Evolutionary conservation across 2,329 filamentous ascomycete species (phyloP).

Genomic region (Colletotrichum orbiculare): DNA sequence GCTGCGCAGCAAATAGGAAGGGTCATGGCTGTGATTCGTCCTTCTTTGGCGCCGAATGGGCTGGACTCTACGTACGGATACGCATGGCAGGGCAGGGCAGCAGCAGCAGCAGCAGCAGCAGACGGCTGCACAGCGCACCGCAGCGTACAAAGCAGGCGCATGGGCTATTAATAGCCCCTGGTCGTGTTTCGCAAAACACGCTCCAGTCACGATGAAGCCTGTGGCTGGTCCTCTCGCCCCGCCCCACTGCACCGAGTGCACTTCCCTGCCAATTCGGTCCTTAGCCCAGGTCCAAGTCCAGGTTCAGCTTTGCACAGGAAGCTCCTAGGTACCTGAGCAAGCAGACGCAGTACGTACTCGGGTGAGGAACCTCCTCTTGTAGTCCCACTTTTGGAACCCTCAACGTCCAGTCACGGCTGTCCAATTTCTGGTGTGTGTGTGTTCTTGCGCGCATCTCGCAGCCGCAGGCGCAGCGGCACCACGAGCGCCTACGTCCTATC

Average conservation of each 20-base stretch:
- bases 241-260: neutral
- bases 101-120: constrained; percentile 6
- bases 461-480: too few relatives aligned
- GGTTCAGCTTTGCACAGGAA: too few relatives aligned
- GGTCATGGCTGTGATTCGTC: constrained; percentile 23
- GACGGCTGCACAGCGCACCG: too few relatives aligned
- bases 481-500: too few relatives aligned
- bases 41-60: constrained; percentile 27
- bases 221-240: constrained; percentile 15
- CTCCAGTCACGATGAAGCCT: constrained; percentile 35
- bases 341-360: too few relatives aligned
- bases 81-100: too few relatives aligned
- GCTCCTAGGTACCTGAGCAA: too few relatives aligned
- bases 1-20: constrained; percentile 23
- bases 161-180: constrained; percentile 36
- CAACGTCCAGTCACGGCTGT: neutral
- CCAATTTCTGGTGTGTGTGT: neutral
- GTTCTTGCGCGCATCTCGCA: too few relatives aligned
- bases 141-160: constrained; percentile 13
- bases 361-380: neutral
- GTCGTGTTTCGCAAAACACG: constrained; percentile 33
- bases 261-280: neutral
- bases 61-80: too few relatives aligned
- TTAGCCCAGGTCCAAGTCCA: neutral
- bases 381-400: neutral